Evolutionary conservation across 1,284 basidiomycete genomes (phyloP).

Genomic region (Cutaneotrichosporon sp.): DNA sequence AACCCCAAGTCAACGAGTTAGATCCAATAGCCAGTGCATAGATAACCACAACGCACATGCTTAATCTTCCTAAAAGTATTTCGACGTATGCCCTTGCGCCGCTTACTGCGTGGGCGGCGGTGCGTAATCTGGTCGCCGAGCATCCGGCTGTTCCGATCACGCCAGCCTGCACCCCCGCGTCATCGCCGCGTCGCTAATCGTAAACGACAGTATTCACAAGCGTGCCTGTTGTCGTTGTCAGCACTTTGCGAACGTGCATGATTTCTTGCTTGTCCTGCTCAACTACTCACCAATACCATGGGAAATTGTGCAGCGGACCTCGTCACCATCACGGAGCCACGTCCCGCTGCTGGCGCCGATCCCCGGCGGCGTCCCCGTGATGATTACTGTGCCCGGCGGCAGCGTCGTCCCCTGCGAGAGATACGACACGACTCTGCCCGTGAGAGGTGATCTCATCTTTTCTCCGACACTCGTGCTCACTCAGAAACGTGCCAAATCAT

Average conservation of each 20-base stretch:
- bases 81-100: no score
- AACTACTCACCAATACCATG: constrained; percentile 22
- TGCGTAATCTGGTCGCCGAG: no score
- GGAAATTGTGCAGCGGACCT: constrained; percentile 56
- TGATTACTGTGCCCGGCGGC: constrained; percentile 69
- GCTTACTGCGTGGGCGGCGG: no score
- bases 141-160: no score
- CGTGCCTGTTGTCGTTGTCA: constrained; percentile 54
- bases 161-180: no score
- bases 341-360: constrained; percentile 68
- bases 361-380: constrained; percentile 66
- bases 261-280: not conserved
- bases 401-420: constrained; percentile 80
- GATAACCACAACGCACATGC: no score
- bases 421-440: constrained; percentile 54
- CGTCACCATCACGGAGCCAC: constrained; percentile 70
- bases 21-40: no score
- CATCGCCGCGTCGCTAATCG: constrained; percentile 44
- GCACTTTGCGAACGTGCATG: not conserved
- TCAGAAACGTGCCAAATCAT: constrained; percentile 31
- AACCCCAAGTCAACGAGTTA: no score
- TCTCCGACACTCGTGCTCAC: constrained; percentile 10
- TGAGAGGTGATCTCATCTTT: not conserved
- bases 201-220: constrained; percentile 68
- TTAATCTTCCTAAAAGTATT: no score